Evolutionary conservation across 2,329 filamentous ascomycete genomes (phyloP).

Genomic region (Clathrospora elynae): DNA sequence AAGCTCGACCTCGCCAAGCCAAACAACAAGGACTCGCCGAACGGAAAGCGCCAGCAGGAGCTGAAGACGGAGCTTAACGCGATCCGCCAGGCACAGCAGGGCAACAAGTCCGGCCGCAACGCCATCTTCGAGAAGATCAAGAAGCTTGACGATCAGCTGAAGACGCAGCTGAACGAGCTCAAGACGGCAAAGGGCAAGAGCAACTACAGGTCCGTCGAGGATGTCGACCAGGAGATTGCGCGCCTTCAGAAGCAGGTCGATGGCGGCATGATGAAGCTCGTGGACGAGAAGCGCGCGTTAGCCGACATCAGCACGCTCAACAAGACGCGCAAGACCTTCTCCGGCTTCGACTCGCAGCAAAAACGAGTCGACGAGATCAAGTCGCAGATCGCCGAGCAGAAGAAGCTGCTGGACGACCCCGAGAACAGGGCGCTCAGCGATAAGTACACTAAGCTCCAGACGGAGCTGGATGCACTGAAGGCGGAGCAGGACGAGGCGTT

Average conservation of each 20-base stretch:
- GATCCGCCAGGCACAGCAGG: slow-evolving; percentile 85
- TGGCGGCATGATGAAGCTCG: slow-evolving; percentile 87
- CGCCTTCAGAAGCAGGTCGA: slow-evolving; percentile 84
- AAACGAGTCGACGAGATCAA: slow-evolving; percentile 89
- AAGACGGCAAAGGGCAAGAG: slow-evolving; percentile 83
- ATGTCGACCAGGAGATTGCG: slow-evolving; percentile 82
- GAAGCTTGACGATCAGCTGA: slow-evolving; percentile 85
- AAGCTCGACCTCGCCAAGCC: slow-evolving; percentile 85
- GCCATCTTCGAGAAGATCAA: slow-evolving; percentile 88
- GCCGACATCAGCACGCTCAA: slow-evolving; percentile 79
- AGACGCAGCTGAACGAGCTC: slow-evolving; percentile 81
- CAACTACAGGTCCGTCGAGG: slow-evolving; percentile 83
- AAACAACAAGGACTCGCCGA: slow-evolving; percentile 80
- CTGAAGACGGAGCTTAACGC: slow-evolving; percentile 79
- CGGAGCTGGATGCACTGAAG: slow-evolving; percentile 88
- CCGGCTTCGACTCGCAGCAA: slow-evolving; percentile 79
- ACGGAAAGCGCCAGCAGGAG: slow-evolving; percentile 82
- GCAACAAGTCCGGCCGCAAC: slow-evolving; percentile 80
- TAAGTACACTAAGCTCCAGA: slow-evolving; percentile 81
- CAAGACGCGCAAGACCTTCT: slow-evolving; percentile 91
- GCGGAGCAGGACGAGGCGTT: slow-evolving; percentile 88
- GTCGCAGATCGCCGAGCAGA: slow-evolving; percentile 84
- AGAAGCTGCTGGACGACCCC: slow-evolving; percentile 87
- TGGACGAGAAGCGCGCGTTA: slow-evolving; percentile 95
- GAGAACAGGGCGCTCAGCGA: slow-evolving; percentile 88